Conservation (phyloP, 2,329 filamentous ascomycete species). For the Xylaria sp. region DNA sequence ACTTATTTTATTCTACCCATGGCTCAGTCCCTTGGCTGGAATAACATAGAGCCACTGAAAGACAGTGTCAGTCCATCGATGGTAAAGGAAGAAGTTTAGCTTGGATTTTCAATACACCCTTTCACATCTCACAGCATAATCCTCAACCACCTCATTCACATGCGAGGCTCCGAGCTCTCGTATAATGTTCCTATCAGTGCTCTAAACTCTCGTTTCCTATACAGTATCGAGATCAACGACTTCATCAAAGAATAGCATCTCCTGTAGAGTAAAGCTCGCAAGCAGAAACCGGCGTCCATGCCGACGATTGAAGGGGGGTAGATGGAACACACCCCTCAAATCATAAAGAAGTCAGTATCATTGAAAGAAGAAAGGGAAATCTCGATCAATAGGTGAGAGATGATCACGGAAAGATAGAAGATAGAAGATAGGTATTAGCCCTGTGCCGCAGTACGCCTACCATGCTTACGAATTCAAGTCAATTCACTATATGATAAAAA, state of each 20-base stretch:
- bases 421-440: not conserved
- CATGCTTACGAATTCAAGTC: too few relatives aligned
- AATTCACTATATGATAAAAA: not conserved
- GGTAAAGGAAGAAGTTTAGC: not conserved
- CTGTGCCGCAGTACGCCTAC: not conserved
- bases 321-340: not conserved
- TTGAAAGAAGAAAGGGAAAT: not conserved
- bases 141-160: not conserved
- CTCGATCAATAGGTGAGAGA: not conserved
- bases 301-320: too few relatives aligned
- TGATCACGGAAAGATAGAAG: not conserved
- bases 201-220: not conserved
- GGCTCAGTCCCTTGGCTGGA: not conserved
- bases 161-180: not conserved
- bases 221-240: not conserved
- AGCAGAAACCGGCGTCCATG: not conserved
- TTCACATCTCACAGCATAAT: not conserved
- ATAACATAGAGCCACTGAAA: not conserved
- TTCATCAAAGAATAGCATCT: not conserved
- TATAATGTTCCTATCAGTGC: not conserved
- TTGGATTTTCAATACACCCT: not conserved
- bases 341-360: not conserved
- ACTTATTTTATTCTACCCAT: not conserved
- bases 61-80: not conserved
- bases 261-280: not conserved